Conservation (phyloP, 2,329 filamentous ascomycete genomes). For the Colletotrichum tropicicola region DNA sequence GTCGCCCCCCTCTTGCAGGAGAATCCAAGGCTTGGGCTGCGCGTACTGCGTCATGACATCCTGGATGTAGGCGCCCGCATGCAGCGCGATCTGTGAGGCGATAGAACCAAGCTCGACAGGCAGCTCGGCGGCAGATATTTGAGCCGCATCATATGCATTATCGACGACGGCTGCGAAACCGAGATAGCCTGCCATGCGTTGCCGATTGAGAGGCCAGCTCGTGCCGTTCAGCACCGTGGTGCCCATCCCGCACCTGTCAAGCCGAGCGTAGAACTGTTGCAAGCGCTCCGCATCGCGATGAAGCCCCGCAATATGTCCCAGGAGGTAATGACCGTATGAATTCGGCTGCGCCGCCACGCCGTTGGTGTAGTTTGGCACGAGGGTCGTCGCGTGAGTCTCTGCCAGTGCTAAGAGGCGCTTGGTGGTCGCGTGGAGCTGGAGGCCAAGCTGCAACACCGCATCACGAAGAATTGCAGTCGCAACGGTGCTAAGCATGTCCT, state of each 20-base stretch:
- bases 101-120: slow-evolving; percentile 20
- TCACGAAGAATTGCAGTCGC: slow-evolving; percentile 13
- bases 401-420: neutral
- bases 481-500: slow-evolving; percentile 24
- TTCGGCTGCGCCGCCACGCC: slow-evolving; percentile 25
- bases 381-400: neutral
- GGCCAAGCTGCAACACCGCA: slow-evolving; percentile 3
- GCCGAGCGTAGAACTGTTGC: slow-evolving; percentile 8
- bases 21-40: slow-evolving; percentile 22
- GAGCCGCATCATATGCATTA: slow-evolving; percentile 24
- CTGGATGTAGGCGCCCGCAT: slow-evolving; percentile 19
- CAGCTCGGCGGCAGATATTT: slow-evolving; percentile 15
- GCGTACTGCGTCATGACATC: slow-evolving; percentile 24
- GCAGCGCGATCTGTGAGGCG: slow-evolving; percentile 9
- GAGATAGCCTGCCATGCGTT: slow-evolving; percentile 22
- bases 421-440: slow-evolving; percentile 15
- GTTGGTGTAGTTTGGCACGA: slow-evolving; percentile 22
- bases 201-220: slow-evolving; percentile 25
- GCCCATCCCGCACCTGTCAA: slow-evolving; percentile 22
- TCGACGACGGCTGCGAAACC: slow-evolving; percentile 20
- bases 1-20: slow-evolving; percentile 13
- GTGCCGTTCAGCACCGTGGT: slow-evolving; percentile 24
- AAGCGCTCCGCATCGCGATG: slow-evolving; percentile 15
- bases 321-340: slow-evolving; percentile 18
- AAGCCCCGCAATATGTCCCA: slow-evolving; percentile 10